Evolutionary conservation across 2,329 filamentous ascomycete genomes (phyloP), one percentile per base, ranked within the genome.

Genomic region (Aureobasidium namibiae): DNA sequence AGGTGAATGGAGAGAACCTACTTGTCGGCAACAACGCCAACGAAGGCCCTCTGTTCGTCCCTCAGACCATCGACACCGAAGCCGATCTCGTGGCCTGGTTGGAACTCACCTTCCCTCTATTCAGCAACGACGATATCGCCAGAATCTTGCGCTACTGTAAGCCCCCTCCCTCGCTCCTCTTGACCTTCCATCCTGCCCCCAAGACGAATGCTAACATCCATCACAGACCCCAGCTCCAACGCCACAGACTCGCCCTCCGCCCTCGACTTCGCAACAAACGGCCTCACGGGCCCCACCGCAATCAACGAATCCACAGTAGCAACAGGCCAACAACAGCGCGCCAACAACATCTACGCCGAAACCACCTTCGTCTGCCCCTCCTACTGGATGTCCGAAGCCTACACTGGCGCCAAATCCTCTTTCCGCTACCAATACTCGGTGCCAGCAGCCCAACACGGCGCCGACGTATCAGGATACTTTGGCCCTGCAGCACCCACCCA

Each of bases 321-420:
- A 2, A 75, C 74, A 2, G 80, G 81, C 33, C 79, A 80, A 65
- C 80, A 82, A 62, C 80, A 84, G 63, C 74, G 76, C 18, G 77
- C 74, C 18, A 69, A 73, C 60, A 80, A 82, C 65, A 76, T 84
- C 49, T 80, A 78, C 39, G 52, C 52, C 42, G 82, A 85, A 67
- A 73, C 76, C 1, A 80, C 78, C 1, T 82, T 83, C 60, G 72
- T 78, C 44, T 83, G 81, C 65, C 76, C 80, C 0, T 75, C 77
- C 0, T 82, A 82, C 67, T 82, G 79, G 80, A 69, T 82, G 60
- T 75, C 76, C 3, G 70, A 75, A 34, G 77, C 77, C 5, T 82
- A 73, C 59, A 70, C 49, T 13, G 46, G 53, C 36, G 26, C 11
- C 18, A 31, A 18, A 21, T 45, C 52, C 16, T 69, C 72, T 1